Conservation (phyloP, 2,329 filamentous ascomycete species). For the Trichoderma afroharzianum region DNA sequence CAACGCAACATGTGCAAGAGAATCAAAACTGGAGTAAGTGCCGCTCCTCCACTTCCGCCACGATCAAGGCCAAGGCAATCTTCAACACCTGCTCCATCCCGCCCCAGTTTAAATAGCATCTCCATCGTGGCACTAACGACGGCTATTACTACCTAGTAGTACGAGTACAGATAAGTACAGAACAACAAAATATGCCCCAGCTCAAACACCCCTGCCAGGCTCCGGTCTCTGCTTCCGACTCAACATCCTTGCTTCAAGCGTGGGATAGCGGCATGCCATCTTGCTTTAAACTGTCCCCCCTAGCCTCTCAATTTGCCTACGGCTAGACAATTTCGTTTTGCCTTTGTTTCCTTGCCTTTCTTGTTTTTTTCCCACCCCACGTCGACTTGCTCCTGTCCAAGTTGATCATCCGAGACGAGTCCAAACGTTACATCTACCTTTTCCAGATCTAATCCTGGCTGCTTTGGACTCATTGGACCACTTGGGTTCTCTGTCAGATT, state of each 20-base stretch:
- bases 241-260: conserved; percentile 4
- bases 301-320: not conserved
- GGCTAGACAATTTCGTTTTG: not conserved
- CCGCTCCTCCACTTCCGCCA: not conserved
- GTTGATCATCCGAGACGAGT: not conserved
- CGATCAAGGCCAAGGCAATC: not conserved
- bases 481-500: not conserved
- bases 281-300: not conserved
- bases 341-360: not conserved
- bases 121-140: not conserved
- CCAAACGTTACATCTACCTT: not conserved
- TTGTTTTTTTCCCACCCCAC: not conserved
- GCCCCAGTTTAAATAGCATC: not conserved
- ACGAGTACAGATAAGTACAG: not conserved
- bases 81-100: not conserved
- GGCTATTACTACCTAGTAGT: not conserved
- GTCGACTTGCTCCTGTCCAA: not conserved
- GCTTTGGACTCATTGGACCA: not conserved
- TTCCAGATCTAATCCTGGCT: not conserved
- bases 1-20: not conserved
- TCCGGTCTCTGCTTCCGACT: conserved; percentile 10
- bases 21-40: not conserved
- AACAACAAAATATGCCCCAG: not conserved
- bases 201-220: not conserved
- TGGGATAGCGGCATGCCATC: conserved; percentile 14